Evolutionary conservation across 345 rosid genomes (phyloP).

Genomic region (Eucalyptus erythrocorys): DNA sequence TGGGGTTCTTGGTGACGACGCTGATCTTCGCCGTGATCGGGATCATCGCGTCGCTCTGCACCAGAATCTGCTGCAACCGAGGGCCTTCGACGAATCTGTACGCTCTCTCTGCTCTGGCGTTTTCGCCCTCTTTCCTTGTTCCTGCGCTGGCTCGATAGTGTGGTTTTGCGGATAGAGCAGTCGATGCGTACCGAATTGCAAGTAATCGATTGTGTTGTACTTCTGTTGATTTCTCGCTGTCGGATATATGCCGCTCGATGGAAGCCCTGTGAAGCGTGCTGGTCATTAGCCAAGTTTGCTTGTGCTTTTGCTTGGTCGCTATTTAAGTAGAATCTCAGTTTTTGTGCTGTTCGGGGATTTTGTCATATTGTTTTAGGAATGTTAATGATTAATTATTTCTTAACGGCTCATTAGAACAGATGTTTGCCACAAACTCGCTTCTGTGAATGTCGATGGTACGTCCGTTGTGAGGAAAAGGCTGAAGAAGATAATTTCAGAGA

Average conservation of each 20-base stretch:
- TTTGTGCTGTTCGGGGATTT: background rate
- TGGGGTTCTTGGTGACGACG: slow-evolving; percentile 89
- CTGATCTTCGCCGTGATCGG: slow-evolving; percentile 76
- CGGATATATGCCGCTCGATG: background rate
- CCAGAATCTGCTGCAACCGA: slow-evolving; percentile 82
- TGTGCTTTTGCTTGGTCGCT: background rate
- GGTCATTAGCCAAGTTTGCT: background rate
- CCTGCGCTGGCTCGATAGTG: background rate
- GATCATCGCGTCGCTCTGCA: slow-evolving; percentile 62
- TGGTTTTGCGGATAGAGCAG: background rate
- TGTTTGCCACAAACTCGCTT: background rate
- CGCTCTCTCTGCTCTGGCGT: background rate
- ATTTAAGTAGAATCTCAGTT: background rate
- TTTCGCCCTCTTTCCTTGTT: background rate
- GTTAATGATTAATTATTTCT: background rate
- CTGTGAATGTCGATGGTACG: background rate
- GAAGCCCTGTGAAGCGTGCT: background rate
- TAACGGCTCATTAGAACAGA: background rate
- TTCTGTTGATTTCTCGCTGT: background rate
- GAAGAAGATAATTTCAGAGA: background rate
- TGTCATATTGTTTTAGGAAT: background rate
- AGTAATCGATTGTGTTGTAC: background rate
- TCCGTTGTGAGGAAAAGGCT: background rate
- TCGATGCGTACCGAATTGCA: background rate
- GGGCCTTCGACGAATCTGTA: slow-evolving; percentile 93